phyloP scores from a whole-genome alignment of 2,329 filamentous ascomycete genomes.

The Monilinia laxa region DNA sequence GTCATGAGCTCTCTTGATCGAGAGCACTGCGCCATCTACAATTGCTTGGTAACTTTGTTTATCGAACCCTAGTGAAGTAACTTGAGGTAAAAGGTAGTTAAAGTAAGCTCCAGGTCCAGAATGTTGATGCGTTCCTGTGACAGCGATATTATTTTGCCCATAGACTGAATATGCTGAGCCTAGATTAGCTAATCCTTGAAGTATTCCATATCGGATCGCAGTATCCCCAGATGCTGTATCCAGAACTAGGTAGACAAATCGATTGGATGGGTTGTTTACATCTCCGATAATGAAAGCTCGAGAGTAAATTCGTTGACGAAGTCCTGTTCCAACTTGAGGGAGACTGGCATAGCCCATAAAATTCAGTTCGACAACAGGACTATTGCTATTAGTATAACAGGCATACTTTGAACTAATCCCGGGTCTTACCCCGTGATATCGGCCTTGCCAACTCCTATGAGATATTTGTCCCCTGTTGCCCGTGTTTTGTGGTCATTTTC shows the following conservation, averaged over 20 bases:
- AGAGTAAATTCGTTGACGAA: constrained; percentile 87
- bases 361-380: constrained; percentile 83
- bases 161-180: constrained; percentile 75
- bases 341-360: constrained; percentile 89
- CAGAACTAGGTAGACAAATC: constrained; percentile 82
- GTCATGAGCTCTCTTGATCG: constrained; percentile 78
- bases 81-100: constrained; percentile 89
- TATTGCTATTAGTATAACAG: constrained; percentile 25
- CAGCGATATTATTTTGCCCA: constrained; percentile 74
- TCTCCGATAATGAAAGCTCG: constrained; percentile 84
- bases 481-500: constrained; percentile 25
- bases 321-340: constrained; percentile 74
- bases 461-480: constrained; percentile 46
- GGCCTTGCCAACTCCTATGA: constrained; percentile 67
- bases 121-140: constrained; percentile 91
- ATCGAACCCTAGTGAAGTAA: constrained; percentile 82
- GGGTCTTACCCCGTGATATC: constrained; percentile 61
- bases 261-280: constrained; percentile 61
- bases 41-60: constrained; percentile 87
- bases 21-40: constrained; percentile 78
- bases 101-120: constrained; percentile 88
- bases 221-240: constrained; percentile 87
- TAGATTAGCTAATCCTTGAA: constrained; percentile 69
- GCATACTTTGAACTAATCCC: background rate
- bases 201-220: constrained; percentile 78